These are phyloP conservation scores for Roridomyces roridus DNA, from an alignment of 768 basidiomycete species.

Conservation along the genomic window DNA sequence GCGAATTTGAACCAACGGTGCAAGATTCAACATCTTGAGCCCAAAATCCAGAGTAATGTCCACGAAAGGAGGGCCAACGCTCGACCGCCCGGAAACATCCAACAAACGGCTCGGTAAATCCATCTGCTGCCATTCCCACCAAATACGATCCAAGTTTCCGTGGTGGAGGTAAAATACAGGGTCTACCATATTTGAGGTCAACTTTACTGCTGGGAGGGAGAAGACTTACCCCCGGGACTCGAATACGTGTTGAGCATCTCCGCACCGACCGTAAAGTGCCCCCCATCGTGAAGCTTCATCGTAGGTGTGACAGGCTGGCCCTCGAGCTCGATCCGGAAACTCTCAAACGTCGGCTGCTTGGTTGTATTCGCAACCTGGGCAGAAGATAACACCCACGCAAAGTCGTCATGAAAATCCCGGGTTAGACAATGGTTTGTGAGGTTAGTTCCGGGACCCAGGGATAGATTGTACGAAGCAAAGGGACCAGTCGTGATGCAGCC, in stretches of 20 bases:
- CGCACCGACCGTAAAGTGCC: conserved; percentile 40
- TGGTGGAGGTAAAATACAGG: conserved; percentile 34
- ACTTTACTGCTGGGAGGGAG: background rate
- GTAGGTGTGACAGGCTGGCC: conserved; percentile 33
- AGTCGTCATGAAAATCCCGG: conserved; percentile 33
- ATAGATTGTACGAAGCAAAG: conserved; percentile 39
- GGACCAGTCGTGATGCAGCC: conserved; percentile 38
- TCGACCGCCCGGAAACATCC: conserved; percentile 27
- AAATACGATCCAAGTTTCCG: conserved; percentile 30
- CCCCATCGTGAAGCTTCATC: conserved; percentile 39
- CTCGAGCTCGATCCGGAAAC: conserved; percentile 43
- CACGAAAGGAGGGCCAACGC: conserved; percentile 19
- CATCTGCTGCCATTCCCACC: conserved; percentile 31
- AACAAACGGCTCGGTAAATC: conserved; percentile 17
- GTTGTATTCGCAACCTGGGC: conserved; percentile 30
- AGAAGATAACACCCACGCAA: conserved; percentile 25
- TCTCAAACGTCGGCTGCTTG: conserved; percentile 34
- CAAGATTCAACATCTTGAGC: conserved; percentile 20
- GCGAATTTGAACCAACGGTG: conserved; percentile 14
- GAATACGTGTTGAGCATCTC: conserved; percentile 32
- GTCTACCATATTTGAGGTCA: conserved; percentile 12
- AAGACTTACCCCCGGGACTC: conserved; percentile 9
- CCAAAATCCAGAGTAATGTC: conserved; percentile 21
- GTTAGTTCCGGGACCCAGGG: conserved; percentile 40
- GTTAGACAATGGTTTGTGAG: conserved; percentile 39